Evolutionary conservation across 495 filamentous ascomycete species (phyloP).

Genomic region (Aspergillus bridgeri): DNA sequence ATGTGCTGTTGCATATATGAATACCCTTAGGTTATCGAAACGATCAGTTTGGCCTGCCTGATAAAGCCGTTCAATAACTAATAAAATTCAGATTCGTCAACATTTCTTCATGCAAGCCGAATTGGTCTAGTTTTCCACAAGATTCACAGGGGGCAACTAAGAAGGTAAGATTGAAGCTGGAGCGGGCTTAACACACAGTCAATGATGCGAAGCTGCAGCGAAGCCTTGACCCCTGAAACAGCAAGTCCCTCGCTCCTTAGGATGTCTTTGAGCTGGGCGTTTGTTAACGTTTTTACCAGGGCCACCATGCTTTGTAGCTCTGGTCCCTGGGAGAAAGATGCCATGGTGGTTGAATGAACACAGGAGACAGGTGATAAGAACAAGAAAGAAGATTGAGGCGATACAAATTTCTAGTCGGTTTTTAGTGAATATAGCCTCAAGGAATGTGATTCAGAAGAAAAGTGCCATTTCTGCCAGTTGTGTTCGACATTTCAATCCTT

Average conservation of each 20-base stretch:
- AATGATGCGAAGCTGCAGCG: slow-evolving; percentile 72
- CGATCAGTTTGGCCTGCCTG: slow-evolving; percentile 31
- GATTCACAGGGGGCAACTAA: neutral
- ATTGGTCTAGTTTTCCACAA: neutral
- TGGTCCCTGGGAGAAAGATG: slow-evolving; percentile 40
- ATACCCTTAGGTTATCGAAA: slow-evolving; percentile 31
- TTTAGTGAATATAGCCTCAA: slow-evolving; percentile 8
- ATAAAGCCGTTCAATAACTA: slow-evolving; percentile 38
- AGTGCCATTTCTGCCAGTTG: slow-evolving; percentile 10
- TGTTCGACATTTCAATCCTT: slow-evolving; percentile 23
- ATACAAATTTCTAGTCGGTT: neutral
- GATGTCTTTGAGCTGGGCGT: slow-evolving; percentile 70
- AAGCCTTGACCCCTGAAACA: slow-evolving; percentile 76
- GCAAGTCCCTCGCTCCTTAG: slow-evolving; percentile 64
- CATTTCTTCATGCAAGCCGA: neutral
- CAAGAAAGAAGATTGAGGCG: neutral
- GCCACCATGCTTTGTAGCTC: slow-evolving; percentile 40
- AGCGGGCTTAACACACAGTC: slow-evolving; percentile 55
- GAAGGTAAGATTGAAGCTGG: slow-evolving; percentile 6
- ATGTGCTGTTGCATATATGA: slow-evolving; percentile 30
- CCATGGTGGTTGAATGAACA: slow-evolving; percentile 30
- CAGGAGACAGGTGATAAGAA: neutral
- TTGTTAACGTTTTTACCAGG: slow-evolving; percentile 59
- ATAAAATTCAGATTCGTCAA: slow-evolving; percentile 9
- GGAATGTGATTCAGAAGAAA: slow-evolving; percentile 12